Percentiles rank a stretch among this genome's conserved stretches.
Evolutionary conservation across 192 early-diverging fungal genomes (phyloP).

Genomic region (Entomortierella lignicola): DNA sequence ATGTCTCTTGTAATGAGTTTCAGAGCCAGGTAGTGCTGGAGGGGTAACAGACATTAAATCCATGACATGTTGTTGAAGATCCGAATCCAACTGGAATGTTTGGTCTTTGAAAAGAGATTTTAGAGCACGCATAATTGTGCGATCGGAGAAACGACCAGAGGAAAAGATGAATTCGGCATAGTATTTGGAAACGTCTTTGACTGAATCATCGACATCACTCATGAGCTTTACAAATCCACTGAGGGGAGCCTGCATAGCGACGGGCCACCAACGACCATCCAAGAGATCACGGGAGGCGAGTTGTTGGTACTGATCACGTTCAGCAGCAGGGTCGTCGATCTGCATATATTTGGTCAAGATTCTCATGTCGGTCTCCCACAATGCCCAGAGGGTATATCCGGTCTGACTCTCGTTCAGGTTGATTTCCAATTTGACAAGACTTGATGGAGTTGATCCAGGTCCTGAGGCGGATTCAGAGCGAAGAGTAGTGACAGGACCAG

Average conservation of each 20-base stretch:
- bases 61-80: slow-evolving; percentile 17
- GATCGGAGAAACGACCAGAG: slow-evolving; percentile 41
- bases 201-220: slow-evolving; percentile 40
- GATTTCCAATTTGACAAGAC: slow-evolving; percentile 15
- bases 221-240: slow-evolving; percentile 42
- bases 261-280: slow-evolving; percentile 51
- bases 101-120: slow-evolving; percentile 14
- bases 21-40: background rate
- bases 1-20: slow-evolving; percentile 7
- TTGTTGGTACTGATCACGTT: slow-evolving; percentile 23
- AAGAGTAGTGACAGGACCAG: slow-evolving; percentile 20
- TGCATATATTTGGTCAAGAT: slow-evolving; percentile 34
- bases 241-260: slow-evolving; percentile 35
- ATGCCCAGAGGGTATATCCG: slow-evolving; percentile 41
- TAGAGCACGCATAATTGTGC: slow-evolving; percentile 35
- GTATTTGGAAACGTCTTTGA: slow-evolving; percentile 16
- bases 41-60: slow-evolving; percentile 12
- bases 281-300: slow-evolving; percentile 23
- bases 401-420: slow-evolving; percentile 19
- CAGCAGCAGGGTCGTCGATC: slow-evolving; percentile 33
- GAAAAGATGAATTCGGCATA: slow-evolving; percentile 43
- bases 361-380: slow-evolving; percentile 30
- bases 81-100: slow-evolving; percentile 5
- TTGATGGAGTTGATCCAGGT: slow-evolving; percentile 14
- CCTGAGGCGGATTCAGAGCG: slow-evolving; percentile 22